Evolutionary conservation across 345 rosid species (phyloP), one percentile per base, ranked within the genome.

Genomic region (Gossypioides kirkii): DNA sequence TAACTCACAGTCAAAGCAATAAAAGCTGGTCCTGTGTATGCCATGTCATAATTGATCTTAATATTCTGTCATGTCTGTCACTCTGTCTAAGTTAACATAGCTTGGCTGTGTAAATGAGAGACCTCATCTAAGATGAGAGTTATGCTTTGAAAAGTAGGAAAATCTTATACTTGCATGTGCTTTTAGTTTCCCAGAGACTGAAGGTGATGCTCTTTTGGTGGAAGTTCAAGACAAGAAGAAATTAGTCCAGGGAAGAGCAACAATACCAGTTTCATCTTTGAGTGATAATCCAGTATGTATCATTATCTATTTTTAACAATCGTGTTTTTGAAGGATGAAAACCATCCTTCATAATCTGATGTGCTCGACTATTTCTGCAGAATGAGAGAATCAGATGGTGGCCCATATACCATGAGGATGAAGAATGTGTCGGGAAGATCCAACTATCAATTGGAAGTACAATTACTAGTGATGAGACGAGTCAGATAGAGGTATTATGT

Each of bases 351-450:
- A 45, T 50, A 22, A 54, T 26, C 18, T 71, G 50, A 79, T 63
- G 42, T 74, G 62, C 72, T 26, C 20, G 12, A 25, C 59, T 47
- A 8, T 28, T 13, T 11, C 6, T 87, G 78, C 87, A 92, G 99
- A 84, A 85, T 80, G 97, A 95, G 53, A 89, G 87, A 80, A 72
- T 89, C 55, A 80, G 84, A 61, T 95, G 98, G 99, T 95, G 98
- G 95, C 91, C 97, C 41, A 81, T 92, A 75, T 82, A 82, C 82
- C 97, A 85, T 65, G 97, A 87, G 74, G 98, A 87, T 84, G 88
- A 91, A 84, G 97, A 90, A 84, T 95, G 98, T 84, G 89, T 92
- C 32, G 98, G 99, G 76, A 95, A 95, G 86, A 86, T 94, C 83
- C 98, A 92, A 82, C 92, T 95, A 76, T 90, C 78, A 26, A 77